phyloP scores from a whole-genome alignment of 2,329 filamentous ascomycete species.

The Macrophomina tecta region DNA sequence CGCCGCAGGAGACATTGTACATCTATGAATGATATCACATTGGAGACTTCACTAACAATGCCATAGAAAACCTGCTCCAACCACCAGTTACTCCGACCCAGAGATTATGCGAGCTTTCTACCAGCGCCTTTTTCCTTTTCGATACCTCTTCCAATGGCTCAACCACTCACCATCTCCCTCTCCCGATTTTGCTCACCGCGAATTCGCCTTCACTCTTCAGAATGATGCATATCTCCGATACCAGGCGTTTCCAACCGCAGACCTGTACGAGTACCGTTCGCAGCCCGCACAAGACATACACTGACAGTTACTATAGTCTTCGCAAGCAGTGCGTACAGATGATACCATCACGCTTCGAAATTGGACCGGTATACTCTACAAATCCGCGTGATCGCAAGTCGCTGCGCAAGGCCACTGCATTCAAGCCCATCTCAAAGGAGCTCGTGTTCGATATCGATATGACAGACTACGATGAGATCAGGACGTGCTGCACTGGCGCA shows the following conservation, averaged over 20 bases:
- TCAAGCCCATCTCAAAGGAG: conserved; percentile 89
- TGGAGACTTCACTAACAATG: neutral
- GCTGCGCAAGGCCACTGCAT: conserved; percentile 77
- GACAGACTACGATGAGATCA: conserved; percentile 97
- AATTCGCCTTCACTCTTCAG: conserved; percentile 94
- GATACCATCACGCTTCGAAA: conserved; percentile 94
- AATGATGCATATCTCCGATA: conserved; percentile 94
- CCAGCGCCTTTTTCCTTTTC: conserved; percentile 92
- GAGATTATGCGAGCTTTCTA: conserved; percentile 94
- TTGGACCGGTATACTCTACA: conserved; percentile 93
- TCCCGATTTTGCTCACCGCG: conserved; percentile 87
- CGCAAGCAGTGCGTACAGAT: conserved; percentile 89
- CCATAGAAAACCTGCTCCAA: conserved; percentile 42
- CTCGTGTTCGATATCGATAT: conserved; percentile 99
- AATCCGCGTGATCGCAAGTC: conserved; percentile 94
- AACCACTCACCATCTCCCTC: conserved; percentile 89
- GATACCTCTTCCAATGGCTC: conserved; percentile 95
- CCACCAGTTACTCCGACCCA: conserved; percentile 66
- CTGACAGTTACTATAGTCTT: conserved; percentile 58
- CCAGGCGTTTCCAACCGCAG: conserved; percentile 75
- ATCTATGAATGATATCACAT: conserved; percentile 21
- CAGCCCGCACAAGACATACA: neutral
- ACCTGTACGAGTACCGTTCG: conserved; percentile 54
- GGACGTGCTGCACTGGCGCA: conserved; percentile 91
- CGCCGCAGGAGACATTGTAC: conserved; percentile 51